phyloP scores from a whole-genome alignment of 2,329 filamentous ascomycete genomes.

The Pestalotiopsis sp. region DNA sequence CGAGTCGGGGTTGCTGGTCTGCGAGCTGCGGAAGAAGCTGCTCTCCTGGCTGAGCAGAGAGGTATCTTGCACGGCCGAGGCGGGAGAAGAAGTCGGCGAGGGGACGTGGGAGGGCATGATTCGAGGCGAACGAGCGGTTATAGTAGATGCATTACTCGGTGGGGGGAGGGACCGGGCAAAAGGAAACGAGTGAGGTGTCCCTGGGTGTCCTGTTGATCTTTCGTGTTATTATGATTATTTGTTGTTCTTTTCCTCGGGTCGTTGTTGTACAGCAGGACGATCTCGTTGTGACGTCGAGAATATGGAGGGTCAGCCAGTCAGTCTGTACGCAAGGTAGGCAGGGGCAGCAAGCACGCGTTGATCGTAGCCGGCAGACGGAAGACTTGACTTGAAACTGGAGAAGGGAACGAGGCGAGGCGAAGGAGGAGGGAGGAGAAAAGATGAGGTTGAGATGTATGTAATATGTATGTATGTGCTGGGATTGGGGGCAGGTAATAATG shows the following conservation, averaged over 20 bases:
- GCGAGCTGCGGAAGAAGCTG: slow-evolving; percentile 25
- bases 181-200: slow-evolving; percentile 2
- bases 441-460: slow-evolving; percentile 4
- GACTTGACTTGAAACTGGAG: not conserved
- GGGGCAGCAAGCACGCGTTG: not conserved
- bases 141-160: slow-evolving; percentile 4
- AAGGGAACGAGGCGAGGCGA: not conserved
- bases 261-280: not conserved
- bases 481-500: slow-evolving; percentile 1
- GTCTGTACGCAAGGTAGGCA: not conserved
- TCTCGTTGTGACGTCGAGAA: slow-evolving; percentile 11
- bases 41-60: slow-evolving; percentile 20
- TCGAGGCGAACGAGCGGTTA: not conserved
- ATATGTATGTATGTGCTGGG: slow-evolving; percentile 1
- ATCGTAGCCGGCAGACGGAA: not conserved
- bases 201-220: not conserved
- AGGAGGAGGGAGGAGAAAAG: not conserved
- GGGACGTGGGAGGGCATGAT: slow-evolving; percentile 13
- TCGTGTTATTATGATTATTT: not conserved
- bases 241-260: not conserved
- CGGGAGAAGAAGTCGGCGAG: slow-evolving; percentile 12
- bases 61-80: not conserved
- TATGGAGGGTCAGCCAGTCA: not conserved
- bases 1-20: slow-evolving; percentile 27
- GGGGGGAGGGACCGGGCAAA: not conserved